phyloP scores from a whole-genome alignment of 2,329 filamentous ascomycete genomes.

The Hymenotorrendiella dingleyae region DNA sequence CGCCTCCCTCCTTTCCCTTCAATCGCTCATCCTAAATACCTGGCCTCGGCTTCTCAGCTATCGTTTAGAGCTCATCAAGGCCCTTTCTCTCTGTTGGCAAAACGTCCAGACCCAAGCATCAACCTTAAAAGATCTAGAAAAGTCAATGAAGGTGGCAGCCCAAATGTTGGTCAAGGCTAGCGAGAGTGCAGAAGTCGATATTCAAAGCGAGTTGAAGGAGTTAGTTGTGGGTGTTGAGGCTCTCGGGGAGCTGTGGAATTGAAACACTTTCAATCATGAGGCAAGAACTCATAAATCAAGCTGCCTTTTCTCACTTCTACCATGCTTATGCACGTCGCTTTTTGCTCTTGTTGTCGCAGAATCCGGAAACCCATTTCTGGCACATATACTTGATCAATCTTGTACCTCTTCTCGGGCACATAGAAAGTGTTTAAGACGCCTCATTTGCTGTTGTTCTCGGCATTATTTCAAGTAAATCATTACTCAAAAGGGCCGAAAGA shows the following conservation, averaged over 20 bases:
- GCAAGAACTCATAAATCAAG: too few relatives aligned
- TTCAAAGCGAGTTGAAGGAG: constrained; percentile 20
- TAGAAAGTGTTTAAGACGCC: too few relatives aligned
- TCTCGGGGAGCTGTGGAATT: constrained; percentile 25
- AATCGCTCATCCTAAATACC: constrained; percentile 52
- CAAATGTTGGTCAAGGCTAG: constrained; percentile 22
- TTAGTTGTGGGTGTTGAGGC: constrained; percentile 27
- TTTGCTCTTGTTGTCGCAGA: too few relatives aligned
- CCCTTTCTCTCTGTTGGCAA: constrained; percentile 57
- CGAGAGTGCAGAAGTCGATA: constrained; percentile 6
- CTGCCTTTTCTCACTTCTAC: too few relatives aligned
- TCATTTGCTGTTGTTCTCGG: too few relatives aligned
- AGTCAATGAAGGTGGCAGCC: constrained; percentile 17
- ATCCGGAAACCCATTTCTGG: too few relatives aligned
- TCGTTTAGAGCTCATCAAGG: constrained; percentile 57
- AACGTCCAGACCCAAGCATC: constrained; percentile 30
- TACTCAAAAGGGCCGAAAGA: too few relatives aligned
- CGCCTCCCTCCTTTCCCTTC: constrained; percentile 43
- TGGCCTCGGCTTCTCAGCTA: constrained; percentile 58
- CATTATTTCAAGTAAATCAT: too few relatives aligned
- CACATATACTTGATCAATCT: too few relatives aligned
- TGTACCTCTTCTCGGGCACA: too few relatives aligned
- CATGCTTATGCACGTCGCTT: too few relatives aligned
- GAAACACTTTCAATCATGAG: too few relatives aligned
- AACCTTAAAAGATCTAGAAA: constrained; percentile 1